Percentiles rank a stretch among this genome's conserved stretches.
Evolutionary conservation across 164 flowering plant genomes (phyloP).

Genomic region (Kingdonia uniflora): DNA sequence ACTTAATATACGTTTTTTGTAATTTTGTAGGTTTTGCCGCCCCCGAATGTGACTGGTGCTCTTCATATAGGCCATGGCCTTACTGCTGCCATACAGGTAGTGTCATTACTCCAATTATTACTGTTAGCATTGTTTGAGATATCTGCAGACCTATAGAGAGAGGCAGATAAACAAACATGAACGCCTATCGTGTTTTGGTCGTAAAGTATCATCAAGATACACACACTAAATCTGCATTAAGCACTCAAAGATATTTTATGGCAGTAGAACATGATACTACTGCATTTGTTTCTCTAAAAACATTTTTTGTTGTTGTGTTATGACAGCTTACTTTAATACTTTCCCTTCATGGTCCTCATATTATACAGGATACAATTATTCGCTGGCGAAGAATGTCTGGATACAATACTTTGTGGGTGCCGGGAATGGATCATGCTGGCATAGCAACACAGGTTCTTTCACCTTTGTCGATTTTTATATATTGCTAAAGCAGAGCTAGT

Average conservation of each 20-base stretch:
- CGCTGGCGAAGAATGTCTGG: constrained; percentile 97
- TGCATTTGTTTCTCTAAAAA: no score
- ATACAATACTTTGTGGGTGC: constrained; percentile 87
- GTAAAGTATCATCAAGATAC: no score
- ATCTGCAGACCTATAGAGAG: no score
- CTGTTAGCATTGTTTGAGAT: background rate
- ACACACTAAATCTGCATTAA: no score
- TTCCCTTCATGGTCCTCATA: background rate
- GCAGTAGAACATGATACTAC: no score
- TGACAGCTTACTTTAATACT: background rate
- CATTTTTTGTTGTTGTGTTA: no score
- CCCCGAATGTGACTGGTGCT: constrained; percentile 98
- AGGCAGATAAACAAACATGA: no score
- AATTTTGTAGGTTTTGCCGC: constrained; percentile 74
- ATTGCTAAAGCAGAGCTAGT: no score
- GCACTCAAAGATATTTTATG: no score
- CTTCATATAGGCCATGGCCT: constrained; percentile 96
- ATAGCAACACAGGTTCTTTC: constrained; percentile 81
- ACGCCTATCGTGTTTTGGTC: no score
- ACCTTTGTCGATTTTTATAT: background rate
- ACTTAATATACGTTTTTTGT: no score
- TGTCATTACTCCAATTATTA: background rate
- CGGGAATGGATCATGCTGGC: constrained; percentile 98
- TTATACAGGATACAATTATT: constrained; percentile 82
- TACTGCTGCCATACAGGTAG: constrained; percentile 84